Evolutionary conservation across 805 yeast species (phyloP).

Genomic region (Lipomyces sp.): DNA sequence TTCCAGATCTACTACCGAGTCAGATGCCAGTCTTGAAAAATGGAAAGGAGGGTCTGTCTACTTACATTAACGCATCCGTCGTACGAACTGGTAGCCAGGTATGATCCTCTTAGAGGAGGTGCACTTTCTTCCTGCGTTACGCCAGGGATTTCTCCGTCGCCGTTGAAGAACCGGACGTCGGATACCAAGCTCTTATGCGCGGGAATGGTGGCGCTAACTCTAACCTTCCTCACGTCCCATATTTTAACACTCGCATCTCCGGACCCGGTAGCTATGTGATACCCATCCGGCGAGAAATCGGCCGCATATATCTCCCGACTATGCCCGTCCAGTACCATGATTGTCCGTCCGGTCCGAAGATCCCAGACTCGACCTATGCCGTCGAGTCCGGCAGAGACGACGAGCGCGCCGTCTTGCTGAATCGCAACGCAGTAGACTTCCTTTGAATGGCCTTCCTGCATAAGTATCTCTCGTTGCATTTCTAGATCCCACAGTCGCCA

Average conservation of each 20-base stretch:
- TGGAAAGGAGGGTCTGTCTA: neutral
- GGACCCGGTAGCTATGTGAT: constrained; percentile 77
- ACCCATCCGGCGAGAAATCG: constrained; percentile 79
- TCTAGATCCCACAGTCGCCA: constrained; percentile 87
- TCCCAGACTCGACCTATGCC: constrained; percentile 82
- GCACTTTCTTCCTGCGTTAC: constrained; percentile 41
- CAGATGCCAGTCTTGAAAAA: neutral
- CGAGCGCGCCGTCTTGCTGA: constrained; percentile 75
- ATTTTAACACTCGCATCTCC: constrained; percentile 79
- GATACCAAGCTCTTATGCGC: constrained; percentile 79
- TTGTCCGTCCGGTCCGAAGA: constrained; percentile 71
- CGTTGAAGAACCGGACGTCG: constrained; percentile 58
- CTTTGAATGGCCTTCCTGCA: constrained; percentile 86
- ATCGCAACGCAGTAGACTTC: constrained; percentile 66
- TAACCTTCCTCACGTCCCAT: constrained; percentile 78
- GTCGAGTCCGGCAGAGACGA: constrained; percentile 81
- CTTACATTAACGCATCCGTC: constrained; percentile 63
- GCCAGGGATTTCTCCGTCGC: constrained; percentile 38
- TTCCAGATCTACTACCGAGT: constrained; percentile 52
- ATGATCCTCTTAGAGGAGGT: constrained; percentile 50
- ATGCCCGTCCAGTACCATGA: constrained; percentile 68
- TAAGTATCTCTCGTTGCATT: constrained; percentile 55
- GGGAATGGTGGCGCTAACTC: constrained; percentile 56
- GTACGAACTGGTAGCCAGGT: constrained; percentile 66
- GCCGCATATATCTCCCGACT: constrained; percentile 68